Base-by-base conservation (phyloP, 2,329 filamentous ascomycete species). In the Microascus cirrosus region DNA sequence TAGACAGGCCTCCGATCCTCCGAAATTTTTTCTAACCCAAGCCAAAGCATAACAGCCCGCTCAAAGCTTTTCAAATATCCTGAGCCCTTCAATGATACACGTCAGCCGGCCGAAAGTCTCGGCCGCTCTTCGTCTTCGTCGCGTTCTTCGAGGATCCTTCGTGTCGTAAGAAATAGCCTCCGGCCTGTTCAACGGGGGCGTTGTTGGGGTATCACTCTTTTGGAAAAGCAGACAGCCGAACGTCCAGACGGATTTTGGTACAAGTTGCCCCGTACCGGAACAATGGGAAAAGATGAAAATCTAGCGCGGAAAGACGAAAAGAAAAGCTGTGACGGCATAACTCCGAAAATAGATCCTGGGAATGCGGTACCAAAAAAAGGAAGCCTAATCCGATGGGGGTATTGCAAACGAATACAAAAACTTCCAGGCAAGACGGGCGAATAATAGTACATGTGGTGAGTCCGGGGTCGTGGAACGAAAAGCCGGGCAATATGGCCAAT, bases 31-130 rank as follows among this genome's bases (percentile, higher is more conserved):
- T 42, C 36, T 42, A 42, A 42, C 36, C 35, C 39, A 18, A 51
- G 12, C 18, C 18, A 51, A 28, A 11, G 7, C 22, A 51, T 11
- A 20, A 22, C 11, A 51, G 7, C 20, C 12, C 48, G 18, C 48
- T 15, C 34, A 51, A 36, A 56, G 39, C 48, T 56, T 56, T 56
- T 56, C 42, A 56, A 45, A 56, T 51, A 45, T 45, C 39, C 55
- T 45, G 34, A 42, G 25, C 55, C 55, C 25, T 50, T 34, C 32
- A 50, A 51, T 51, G 48, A 51, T 51, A 51, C 48, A 51, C 48
- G 48, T 24, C 48, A 10, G 10, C 15, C n/a, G 6, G 6, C 15
- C 35, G 45, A 35, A 56, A 32, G 24, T 5, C 39, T 18, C 15
- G n/a, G 15, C n/a, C 18, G 39, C 39, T 45, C 39, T 45, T 18